phyloP scores from a whole-genome alignment of 1,284 basidiomycete genomes.

The Ganoderma sp. region DNA sequence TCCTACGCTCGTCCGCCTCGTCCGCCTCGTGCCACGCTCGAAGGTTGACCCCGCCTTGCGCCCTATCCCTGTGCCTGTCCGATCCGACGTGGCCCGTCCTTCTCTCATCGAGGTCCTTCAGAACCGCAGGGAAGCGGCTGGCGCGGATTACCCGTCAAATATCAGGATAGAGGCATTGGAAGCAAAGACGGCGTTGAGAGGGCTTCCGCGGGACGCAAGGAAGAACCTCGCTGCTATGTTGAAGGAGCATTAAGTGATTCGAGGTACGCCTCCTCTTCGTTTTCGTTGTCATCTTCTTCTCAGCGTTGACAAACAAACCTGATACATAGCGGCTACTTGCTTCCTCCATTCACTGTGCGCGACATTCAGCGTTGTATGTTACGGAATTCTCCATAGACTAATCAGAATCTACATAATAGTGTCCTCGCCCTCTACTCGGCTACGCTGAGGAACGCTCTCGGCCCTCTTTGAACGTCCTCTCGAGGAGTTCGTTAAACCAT shows the following conservation, averaged over 20 bases:
- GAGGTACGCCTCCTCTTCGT: background rate
- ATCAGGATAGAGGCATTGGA: slow-evolving; percentile 52
- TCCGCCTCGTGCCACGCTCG: slow-evolving; percentile 49
- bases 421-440: background rate
- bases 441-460: slow-evolving; percentile 33
- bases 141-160: slow-evolving; percentile 48
- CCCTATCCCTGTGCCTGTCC: slow-evolving; percentile 34
- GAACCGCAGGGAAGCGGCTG: slow-evolving; percentile 46
- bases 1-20: slow-evolving; percentile 44
- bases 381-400: background rate
- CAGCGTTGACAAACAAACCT: background rate
- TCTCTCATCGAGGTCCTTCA: slow-evolving; percentile 48
- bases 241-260: slow-evolving; percentile 42
- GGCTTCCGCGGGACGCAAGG: slow-evolving; percentile 44
- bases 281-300: background rate
- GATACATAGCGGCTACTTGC: background rate
- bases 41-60: slow-evolving; percentile 38
- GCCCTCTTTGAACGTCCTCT: slow-evolving; percentile 63
- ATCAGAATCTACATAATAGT: background rate
- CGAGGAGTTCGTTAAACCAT: slow-evolving; percentile 64
- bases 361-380: background rate
- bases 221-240: slow-evolving; percentile 45
- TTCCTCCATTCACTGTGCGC: background rate
- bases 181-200: slow-evolving; percentile 45
- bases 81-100: slow-evolving; percentile 40